Base-by-base conservation (phyloP, 768 basidiomycete species). In the Trametes coccinea region DNA sequence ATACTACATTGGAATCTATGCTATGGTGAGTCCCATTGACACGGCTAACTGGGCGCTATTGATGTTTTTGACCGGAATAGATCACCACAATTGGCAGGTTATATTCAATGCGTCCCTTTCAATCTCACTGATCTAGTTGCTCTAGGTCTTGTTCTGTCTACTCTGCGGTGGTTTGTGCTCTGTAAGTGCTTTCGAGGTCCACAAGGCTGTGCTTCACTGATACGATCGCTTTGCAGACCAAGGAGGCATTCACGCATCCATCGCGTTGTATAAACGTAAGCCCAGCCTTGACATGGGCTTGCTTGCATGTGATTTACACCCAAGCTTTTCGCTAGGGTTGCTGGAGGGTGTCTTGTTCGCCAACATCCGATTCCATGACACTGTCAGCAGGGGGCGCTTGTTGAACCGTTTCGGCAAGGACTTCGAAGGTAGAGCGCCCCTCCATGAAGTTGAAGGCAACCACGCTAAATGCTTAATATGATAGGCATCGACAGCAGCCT, bases 291-390 rank as follows among this genome's bases (percentile, higher is more conserved):
- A 22, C 22, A 22, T 22, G 22, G 22, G 22, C 22, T 22, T 22
- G 22, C 22, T 22, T 22, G 22, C 22, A 22, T 22, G 22, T 22
- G 22, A 22, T 22, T 22, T 22, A 22, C 22, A 22, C 22, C 22
- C 22, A 22, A 22, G 22, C 5, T 22, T 5, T 0, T 41, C 40
- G 40, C 14, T 29, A 82, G 84, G 79, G 39, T 79, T 95, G 41
- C 76, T 95, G 30, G 89, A 95, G 69, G 73, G 86, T 0, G 87
- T 96, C 2, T 77, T 97, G 1, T 95, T 95, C 68, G 92, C 94
- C 7, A 85, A 92, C 48, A 87, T 96, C 59, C 84, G 94, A 44
- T 96, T 97, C 80, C 95, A 96, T 67, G 95, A 97, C 69, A 97
- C 94, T 0, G 84, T 92, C 2, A 92, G 89, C 53, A 84, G 92